Conservation (phyloP, 441 rosid species). For the Geranium incanum region DNA sequence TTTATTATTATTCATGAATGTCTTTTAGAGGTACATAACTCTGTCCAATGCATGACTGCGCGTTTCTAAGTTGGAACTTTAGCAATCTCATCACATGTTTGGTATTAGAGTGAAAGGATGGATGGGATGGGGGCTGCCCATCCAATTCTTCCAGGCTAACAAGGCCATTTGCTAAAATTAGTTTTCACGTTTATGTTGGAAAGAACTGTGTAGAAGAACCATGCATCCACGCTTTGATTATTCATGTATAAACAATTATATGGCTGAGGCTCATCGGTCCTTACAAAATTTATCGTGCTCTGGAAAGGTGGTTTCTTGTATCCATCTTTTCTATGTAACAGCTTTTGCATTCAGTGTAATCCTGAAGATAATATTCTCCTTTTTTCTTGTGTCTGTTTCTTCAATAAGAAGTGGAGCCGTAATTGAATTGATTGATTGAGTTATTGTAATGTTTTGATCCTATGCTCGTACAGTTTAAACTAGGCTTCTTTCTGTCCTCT, state of each 20-base stretch:
- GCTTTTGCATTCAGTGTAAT: too few species aligned
- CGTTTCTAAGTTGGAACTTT: not conserved
- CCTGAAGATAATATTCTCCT: too few species aligned
- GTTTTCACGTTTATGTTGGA: too few species aligned
- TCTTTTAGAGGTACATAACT: not conserved
- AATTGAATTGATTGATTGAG: not conserved
- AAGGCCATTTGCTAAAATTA: not conserved
- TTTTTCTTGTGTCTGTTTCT: not conserved
- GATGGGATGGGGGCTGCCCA: not conserved
- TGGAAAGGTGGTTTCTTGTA: too few species aligned
- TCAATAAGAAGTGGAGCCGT: not conserved
- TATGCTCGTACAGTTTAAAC: not conserved
- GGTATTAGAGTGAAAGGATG: not conserved
- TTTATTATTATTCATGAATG: not conserved
- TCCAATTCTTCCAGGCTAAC: not conserved
- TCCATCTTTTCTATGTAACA: too few species aligned
- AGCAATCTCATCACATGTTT: not conserved
- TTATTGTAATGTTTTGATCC: not conserved
- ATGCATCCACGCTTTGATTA: not conserved
- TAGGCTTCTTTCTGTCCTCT: not conserved
- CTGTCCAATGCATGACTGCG: not conserved
- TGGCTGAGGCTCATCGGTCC: not conserved
- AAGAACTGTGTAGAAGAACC: not conserved
- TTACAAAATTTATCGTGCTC: not conserved
- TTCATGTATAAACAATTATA: not conserved